Base-by-base conservation (phyloP, 2,329 filamentous ascomycete species). In the Stromatinia cepivora region DNA sequence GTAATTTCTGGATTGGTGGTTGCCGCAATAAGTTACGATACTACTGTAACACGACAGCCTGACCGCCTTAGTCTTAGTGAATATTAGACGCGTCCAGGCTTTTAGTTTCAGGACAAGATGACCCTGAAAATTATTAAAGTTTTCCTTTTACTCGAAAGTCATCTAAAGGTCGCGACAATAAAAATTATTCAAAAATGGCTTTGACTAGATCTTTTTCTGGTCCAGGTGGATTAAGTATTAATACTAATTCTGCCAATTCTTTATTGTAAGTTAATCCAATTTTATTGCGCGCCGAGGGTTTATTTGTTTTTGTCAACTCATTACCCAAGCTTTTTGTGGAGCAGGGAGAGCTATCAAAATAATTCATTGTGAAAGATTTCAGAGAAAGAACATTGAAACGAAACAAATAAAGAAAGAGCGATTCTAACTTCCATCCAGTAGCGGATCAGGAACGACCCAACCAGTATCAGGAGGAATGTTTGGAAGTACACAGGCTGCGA, bases 171-270 rank as follows among this genome's bases (percentile, higher is more conserved):
- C 45, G 59, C 42, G 15, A 67, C 22, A 22, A 48, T 46, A 39
- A 8, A 17, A 39, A 15, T 58, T 48, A 45, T 59, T 45, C 17
- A 22, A 22, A 25, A 34, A 79, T 79, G 77, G 76, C 75, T 70
- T 72, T 79, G 69, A 82, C 82, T 70, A 83, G 86, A 78, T 88
- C 86, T 74, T 84, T 84, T 70, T 88, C 86, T 78, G 86, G 85
- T 75, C 86, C 86, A 71, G 85, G 82, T 72, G 86, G 85, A 76
- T 82, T 89, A 73, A 87, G 84, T 76, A 89, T 89, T 80, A 90
- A 89, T 79, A 88, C 87, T 25, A 84, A 83, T 72, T 82, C 85
- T 70, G 87, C 87, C 72, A 89, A 88, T 78, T 79, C 83, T 71
- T 81, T 85, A 80, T 84, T 85, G 84, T 86, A 75, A 78, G 84